phyloP scores from a whole-genome alignment of 768 basidiomycete genomes.

The Coprinopsis strossmayeri region DNA sequence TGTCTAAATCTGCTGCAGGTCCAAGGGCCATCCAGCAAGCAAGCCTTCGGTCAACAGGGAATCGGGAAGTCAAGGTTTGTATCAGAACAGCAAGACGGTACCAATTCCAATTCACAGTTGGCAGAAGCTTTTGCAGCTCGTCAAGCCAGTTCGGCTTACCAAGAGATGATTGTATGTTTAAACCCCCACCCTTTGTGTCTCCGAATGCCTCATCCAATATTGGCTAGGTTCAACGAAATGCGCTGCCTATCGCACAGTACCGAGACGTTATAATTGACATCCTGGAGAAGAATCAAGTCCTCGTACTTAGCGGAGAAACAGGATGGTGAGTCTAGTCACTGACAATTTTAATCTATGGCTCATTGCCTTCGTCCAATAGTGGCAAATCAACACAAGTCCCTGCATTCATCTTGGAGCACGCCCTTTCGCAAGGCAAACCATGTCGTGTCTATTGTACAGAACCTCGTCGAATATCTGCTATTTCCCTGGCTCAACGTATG shows the following conservation, averaged over 20 bases:
- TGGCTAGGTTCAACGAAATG: slow-evolving; percentile 68
- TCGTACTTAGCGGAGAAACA: slow-evolving; percentile 67
- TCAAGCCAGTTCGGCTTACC: slow-evolving; percentile 59
- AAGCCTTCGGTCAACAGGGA: not conserved
- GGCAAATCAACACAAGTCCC: slow-evolving; percentile 98
- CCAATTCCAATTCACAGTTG: slow-evolving; percentile 6
- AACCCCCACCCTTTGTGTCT: too few relatives aligned
- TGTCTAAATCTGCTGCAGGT: not conserved
- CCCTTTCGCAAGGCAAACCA: slow-evolving; percentile 67
- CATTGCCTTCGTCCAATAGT: too few relatives aligned
- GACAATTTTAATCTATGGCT: too few relatives aligned
- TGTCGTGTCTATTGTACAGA: slow-evolving; percentile 96
- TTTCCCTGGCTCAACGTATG: slow-evolving; percentile 84
- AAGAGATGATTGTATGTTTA: slow-evolving; percentile 83
- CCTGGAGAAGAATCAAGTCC: slow-evolving; percentile 70
- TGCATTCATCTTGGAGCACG: slow-evolving; percentile 87
- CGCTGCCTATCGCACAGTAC: slow-evolving; percentile 82
- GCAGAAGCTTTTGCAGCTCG: slow-evolving; percentile 46
- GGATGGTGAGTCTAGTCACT: slow-evolving; percentile 24
- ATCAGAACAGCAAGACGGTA: slow-evolving; percentile 3
- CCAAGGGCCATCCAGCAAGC: slow-evolving; percentile 3
- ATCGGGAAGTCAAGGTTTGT: not conserved
- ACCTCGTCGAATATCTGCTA: slow-evolving; percentile 91
- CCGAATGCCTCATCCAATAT: too few relatives aligned
- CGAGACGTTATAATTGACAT: slow-evolving; percentile 63